phyloP scores from a whole-genome alignment of 805 yeast species.

The Komagataella ulmi region DNA sequence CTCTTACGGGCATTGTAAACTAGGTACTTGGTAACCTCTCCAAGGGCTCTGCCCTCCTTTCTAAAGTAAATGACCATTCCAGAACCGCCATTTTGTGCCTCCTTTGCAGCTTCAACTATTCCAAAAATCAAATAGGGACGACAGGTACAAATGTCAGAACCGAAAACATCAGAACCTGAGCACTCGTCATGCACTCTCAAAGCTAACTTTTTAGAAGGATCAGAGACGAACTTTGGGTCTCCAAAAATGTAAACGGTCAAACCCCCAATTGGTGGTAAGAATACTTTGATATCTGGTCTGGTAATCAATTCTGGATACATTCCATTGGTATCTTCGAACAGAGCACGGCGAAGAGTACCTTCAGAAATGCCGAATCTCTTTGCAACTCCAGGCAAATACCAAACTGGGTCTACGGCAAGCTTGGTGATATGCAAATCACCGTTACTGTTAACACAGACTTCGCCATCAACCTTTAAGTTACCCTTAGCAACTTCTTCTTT shows the following conservation, averaged over 20 bases:
- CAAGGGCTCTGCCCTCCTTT: slow-evolving; percentile 59
- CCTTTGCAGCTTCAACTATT: slow-evolving; percentile 52
- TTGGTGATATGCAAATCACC: slow-evolving; percentile 55
- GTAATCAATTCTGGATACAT: slow-evolving; percentile 59
- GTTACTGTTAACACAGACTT: slow-evolving; percentile 39
- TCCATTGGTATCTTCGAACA: slow-evolving; percentile 59
- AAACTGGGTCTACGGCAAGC: slow-evolving; percentile 58
- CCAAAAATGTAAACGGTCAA: slow-evolving; percentile 56
- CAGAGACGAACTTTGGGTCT: slow-evolving; percentile 38
- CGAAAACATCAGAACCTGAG: slow-evolving; percentile 59
- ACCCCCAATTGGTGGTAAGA: slow-evolving; percentile 61
- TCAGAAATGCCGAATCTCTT: slow-evolving; percentile 46
- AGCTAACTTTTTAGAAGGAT: slow-evolving; percentile 36
- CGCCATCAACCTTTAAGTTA: slow-evolving; percentile 42
- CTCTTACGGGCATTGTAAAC: slow-evolving; percentile 63
- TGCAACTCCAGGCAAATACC: slow-evolving; percentile 62
- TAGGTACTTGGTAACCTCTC: slow-evolving; percentile 57
- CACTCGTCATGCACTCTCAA: slow-evolving; percentile 58
- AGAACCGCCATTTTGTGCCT: slow-evolving; percentile 54
- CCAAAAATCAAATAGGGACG: slow-evolving; percentile 58
- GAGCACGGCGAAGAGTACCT: slow-evolving; percentile 38
- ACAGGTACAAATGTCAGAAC: slow-evolving; percentile 58
- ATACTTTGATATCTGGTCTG: slow-evolving; percentile 53
- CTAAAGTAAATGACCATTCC: slow-evolving; percentile 55
- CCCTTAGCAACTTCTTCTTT: slow-evolving; percentile 42